Percentiles rank a stretch among this genome's conserved stretches.
phyloP scores from a whole-genome alignment of 1,284 basidiomycete species.

The Puccinia brachypodii region DNA sequence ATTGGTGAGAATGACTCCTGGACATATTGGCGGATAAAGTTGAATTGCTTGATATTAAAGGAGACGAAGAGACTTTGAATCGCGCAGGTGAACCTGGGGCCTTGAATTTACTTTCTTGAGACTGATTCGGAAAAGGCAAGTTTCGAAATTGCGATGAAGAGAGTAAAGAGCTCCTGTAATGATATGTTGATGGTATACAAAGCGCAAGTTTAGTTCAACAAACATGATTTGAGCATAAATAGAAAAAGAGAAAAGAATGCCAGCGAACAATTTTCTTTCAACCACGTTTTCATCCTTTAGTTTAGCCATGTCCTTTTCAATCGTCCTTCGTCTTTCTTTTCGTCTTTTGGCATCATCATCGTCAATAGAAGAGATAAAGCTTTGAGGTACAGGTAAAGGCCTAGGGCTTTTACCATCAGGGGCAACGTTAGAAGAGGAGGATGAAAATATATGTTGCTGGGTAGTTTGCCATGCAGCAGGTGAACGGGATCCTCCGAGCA shows the following conservation, averaged over 20 bases:
- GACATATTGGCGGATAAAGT: not conserved
- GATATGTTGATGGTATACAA: not conserved
- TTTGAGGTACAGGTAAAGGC: constrained; percentile 44
- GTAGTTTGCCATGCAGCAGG: constrained; percentile 3
- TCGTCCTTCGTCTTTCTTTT: constrained; percentile 34
- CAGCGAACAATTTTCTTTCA: constrained; percentile 41
- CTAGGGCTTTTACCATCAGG: constrained; percentile 18
- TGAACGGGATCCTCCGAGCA: constrained; percentile 8
- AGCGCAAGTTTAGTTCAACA: not conserved
- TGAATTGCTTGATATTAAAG: constrained; percentile 6
- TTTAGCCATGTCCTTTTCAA: constrained; percentile 48
- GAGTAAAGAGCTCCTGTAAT: constrained; percentile 17
- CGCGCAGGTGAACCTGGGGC: not conserved
- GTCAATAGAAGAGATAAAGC: constrained; percentile 31
- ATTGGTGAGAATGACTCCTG: constrained; percentile 26
- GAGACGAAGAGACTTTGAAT: constrained; percentile 15
- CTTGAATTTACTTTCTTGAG: constrained; percentile 22
- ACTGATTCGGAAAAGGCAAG: not conserved
- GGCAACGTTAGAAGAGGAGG: not conserved
- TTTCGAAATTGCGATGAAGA: constrained; percentile 15
- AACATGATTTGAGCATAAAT: not conserved
- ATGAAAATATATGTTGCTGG: not conserved
- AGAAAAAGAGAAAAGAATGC: not conserved
- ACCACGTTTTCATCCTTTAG: constrained; percentile 46
- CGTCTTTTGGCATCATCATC: constrained; percentile 34